Evolutionary conservation across 2,329 filamentous ascomycete genomes (phyloP).

Genomic region (Phyllosticta citrichinensis): DNA sequence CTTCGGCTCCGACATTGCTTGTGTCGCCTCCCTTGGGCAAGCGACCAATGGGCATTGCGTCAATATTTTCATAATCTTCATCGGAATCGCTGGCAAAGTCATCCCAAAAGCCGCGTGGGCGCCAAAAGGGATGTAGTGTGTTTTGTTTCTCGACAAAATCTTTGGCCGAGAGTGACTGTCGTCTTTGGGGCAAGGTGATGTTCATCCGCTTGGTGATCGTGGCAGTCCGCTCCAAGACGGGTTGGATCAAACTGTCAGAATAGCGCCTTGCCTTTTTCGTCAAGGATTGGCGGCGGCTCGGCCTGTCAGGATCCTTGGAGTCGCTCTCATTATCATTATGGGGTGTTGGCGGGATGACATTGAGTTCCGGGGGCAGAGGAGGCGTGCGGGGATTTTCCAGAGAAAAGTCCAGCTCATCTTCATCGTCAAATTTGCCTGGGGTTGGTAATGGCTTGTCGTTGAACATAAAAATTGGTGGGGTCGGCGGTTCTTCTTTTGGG

Average conservation of each 20-base stretch:
- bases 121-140: slow-evolving; percentile 52
- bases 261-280: slow-evolving; percentile 36
- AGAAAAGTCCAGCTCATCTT: slow-evolving; percentile 42
- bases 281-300: slow-evolving; percentile 30
- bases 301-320: slow-evolving; percentile 20
- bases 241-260: slow-evolving; percentile 34
- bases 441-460: background rate
- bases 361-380: slow-evolving; percentile 46
- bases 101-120: slow-evolving; percentile 54
- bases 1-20: slow-evolving; percentile 25
- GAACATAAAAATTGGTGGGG: slow-evolving; percentile 24
- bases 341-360: slow-evolving; percentile 47
- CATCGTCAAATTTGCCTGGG: background rate
- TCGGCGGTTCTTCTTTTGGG: slow-evolving; percentile 20
- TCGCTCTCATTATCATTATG: slow-evolving; percentile 35
- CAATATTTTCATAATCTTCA: slow-evolving; percentile 22
- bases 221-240: slow-evolving; percentile 24
- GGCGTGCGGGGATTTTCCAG: slow-evolving; percentile 49
- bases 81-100: slow-evolving; percentile 36
- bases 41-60: slow-evolving; percentile 5
- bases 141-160: slow-evolving; percentile 20
- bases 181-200: background rate
- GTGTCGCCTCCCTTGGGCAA: slow-evolving; percentile 39
- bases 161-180: slow-evolving; percentile 12
- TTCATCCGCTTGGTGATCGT: background rate